These are phyloP conservation scores for Penicillium cosmopolitanum DNA, from an alignment of 495 filamentous ascomycete species.

Conservation along the genomic window DNA sequence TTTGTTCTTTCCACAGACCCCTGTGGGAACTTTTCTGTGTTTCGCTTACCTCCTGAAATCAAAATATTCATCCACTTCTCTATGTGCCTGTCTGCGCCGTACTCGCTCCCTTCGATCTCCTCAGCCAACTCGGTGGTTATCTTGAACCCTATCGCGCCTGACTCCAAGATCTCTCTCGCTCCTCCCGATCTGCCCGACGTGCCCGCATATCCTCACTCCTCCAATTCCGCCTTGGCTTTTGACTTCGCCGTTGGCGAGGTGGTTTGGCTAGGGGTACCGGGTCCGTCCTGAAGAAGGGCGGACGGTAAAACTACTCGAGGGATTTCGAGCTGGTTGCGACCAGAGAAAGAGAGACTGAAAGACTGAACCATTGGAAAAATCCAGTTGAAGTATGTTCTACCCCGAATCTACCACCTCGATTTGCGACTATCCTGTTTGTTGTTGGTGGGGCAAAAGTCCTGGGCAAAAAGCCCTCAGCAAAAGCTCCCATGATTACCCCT, in stretches of 20 bases:
- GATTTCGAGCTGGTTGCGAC: conserved; percentile 17
- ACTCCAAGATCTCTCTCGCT: conserved; percentile 13
- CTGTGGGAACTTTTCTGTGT: conserved; percentile 15
- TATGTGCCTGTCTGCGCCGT: conserved; percentile 46
- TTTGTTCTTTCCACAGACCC: conserved; percentile 15
- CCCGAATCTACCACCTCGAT: neutral
- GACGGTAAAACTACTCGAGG: conserved; percentile 53
- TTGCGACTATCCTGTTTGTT: conserved; percentile 8
- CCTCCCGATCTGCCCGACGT: conserved; percentile 18
- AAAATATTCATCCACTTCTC: conserved; percentile 32
- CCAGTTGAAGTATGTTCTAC: conserved; percentile 23
- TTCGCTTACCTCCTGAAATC: conserved; percentile 1
- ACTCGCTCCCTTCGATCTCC: conserved; percentile 38
- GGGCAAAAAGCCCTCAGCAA: conserved; percentile 6
- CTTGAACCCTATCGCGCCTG: conserved; percentile 18
- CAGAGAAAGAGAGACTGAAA: conserved; percentile 8
- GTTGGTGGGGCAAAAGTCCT: conserved; percentile 26
- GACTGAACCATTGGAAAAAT: neutral
- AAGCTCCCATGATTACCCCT: conserved; percentile 29
- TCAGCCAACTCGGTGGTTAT: conserved; percentile 36
- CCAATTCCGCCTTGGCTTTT: conserved; percentile 23
- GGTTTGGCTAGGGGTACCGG: conserved; percentile 57
- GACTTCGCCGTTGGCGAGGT: conserved; percentile 38
- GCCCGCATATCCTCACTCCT: conserved; percentile 12
- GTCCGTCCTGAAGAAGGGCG: conserved; percentile 65